phyloP scores from a whole-genome alignment of 2,329 filamentous ascomycete species.

The Paramyrothecium sp. region DNA sequence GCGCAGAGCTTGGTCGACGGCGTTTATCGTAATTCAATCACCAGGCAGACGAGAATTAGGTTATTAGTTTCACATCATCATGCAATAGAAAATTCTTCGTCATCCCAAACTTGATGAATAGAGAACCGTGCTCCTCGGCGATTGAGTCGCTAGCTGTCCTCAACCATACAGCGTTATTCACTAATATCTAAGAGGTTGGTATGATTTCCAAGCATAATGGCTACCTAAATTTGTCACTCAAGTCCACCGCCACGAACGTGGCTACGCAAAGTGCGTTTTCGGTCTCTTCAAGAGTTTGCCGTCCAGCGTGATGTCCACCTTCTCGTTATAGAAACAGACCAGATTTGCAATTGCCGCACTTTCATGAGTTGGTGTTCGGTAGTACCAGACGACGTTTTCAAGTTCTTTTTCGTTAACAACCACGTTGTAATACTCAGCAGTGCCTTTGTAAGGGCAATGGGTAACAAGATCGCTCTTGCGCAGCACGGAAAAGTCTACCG shows the following conservation, averaged over 20 bases:
- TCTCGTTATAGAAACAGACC: conserved; percentile 68
- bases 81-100: too few relatives aligned
- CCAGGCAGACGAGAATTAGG: too few relatives aligned
- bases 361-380: conserved; percentile 55
- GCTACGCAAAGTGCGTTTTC: conserved; percentile 19
- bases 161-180: too few relatives aligned
- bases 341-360: conserved; percentile 52
- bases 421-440: conserved; percentile 61
- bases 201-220: too few relatives aligned
- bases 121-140: too few relatives aligned
- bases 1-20: too few relatives aligned
- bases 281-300: conserved; percentile 37
- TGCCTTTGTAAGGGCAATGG: conserved; percentile 66
- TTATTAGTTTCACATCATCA: too few relatives aligned
- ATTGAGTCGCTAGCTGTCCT: too few relatives aligned
- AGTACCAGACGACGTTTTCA: conserved; percentile 62
- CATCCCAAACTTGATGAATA: too few relatives aligned
- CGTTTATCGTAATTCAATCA: too few relatives aligned
- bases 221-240: too few relatives aligned
- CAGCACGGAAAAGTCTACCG: conserved; percentile 44
- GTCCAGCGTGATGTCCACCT: conserved; percentile 61
- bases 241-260: neutral
- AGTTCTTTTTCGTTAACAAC: conserved; percentile 40
- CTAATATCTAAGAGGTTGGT: too few relatives aligned
- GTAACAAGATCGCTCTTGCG: conserved; percentile 50